These are phyloP conservation scores for Malassezia japonica DNA, from an alignment of 1,284 basidiomycete genomes.

Conservation along the genomic window DNA sequence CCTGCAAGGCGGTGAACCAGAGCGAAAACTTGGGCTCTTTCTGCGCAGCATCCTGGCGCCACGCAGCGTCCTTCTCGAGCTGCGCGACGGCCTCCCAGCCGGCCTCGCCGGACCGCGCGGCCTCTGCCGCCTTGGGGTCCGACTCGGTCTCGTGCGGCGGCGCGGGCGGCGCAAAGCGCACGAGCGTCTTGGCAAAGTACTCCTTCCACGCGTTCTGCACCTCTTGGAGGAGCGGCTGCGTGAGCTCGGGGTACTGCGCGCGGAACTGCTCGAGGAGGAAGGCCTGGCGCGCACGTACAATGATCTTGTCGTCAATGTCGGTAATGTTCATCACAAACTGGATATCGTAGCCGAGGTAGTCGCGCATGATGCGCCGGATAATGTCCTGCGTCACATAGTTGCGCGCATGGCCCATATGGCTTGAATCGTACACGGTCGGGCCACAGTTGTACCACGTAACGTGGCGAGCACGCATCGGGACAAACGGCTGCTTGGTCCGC, in stretches of 20 bases:
- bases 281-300: slow-evolving; percentile 41
- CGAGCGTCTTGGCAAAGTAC: slow-evolving; percentile 37
- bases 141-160: slow-evolving; percentile 30
- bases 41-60: slow-evolving; percentile 26
- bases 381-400: slow-evolving; percentile 99
- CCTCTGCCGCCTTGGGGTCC: slow-evolving; percentile 21
- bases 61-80: slow-evolving; percentile 24
- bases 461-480: slow-evolving; percentile 67
- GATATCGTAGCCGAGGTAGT: slow-evolving; percentile 95
- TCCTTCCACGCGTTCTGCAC: slow-evolving; percentile 36
- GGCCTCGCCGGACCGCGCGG: slow-evolving; percentile 32
- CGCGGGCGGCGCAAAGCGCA: slow-evolving; percentile 34
- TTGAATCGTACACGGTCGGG: slow-evolving; percentile 97
- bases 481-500: slow-evolving; percentile 66
- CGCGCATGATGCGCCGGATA: slow-evolving; percentile 77
- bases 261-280: slow-evolving; percentile 55
- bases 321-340: slow-evolving; percentile 99
- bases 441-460: slow-evolving; percentile 98
- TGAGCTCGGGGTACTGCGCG: slow-evolving; percentile 26
- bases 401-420: slow-evolving; percentile 97
- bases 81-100: slow-evolving; percentile 37
- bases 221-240: slow-evolving; percentile 23
- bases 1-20: slow-evolving; percentile 39
- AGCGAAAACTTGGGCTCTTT: slow-evolving; percentile 42
- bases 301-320: slow-evolving; percentile 97